Evolutionary conservation across 305 asterid species (phyloP).

Genomic region (Coffea humblotiana): DNA sequence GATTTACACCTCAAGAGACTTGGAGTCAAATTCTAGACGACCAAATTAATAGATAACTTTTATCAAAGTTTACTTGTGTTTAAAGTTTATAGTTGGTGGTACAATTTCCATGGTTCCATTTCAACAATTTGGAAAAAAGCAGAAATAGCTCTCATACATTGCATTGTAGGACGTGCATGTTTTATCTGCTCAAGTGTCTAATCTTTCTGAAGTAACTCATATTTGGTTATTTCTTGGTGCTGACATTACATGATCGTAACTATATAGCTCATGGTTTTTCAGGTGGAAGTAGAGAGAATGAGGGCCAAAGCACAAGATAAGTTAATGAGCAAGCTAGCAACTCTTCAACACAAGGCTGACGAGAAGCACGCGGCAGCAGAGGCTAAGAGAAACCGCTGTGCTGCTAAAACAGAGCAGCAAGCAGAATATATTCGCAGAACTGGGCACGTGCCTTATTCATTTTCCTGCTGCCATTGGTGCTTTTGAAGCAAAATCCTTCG

Average conservation of each 20-base stretch:
- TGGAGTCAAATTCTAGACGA: background rate
- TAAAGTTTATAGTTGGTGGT: no score
- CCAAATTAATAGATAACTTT: background rate
- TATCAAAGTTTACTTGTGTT: no score
- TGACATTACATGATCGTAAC: background rate
- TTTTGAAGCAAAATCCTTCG: background rate
- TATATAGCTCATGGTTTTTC: background rate
- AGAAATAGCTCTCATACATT: background rate
- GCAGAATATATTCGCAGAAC: slow-evolving; percentile 41
- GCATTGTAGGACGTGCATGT: background rate
- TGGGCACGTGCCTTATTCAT: slow-evolving; percentile 32
- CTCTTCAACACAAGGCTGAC: slow-evolving; percentile 37
- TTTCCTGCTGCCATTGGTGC: slow-evolving; percentile 27
- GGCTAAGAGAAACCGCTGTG: slow-evolving; percentile 25
- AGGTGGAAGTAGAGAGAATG: slow-evolving; percentile 44
- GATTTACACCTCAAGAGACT: background rate
- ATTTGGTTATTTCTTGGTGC: no score
- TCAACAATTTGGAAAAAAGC: background rate
- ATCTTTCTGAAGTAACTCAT: background rate
- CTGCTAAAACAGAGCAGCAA: slow-evolving; percentile 32
- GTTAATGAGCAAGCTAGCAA: slow-evolving; percentile 40
- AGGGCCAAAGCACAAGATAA: slow-evolving; percentile 35
- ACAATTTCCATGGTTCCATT: background rate
- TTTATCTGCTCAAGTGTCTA: background rate
- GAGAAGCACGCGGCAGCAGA: slow-evolving; percentile 29